A percentile compares a stretch with the other conserved stretches of the same genome.
Evolutionary conservation across 164 flowering plant genomes (phyloP).

Genomic region (Brasenia schreberi): DNA sequence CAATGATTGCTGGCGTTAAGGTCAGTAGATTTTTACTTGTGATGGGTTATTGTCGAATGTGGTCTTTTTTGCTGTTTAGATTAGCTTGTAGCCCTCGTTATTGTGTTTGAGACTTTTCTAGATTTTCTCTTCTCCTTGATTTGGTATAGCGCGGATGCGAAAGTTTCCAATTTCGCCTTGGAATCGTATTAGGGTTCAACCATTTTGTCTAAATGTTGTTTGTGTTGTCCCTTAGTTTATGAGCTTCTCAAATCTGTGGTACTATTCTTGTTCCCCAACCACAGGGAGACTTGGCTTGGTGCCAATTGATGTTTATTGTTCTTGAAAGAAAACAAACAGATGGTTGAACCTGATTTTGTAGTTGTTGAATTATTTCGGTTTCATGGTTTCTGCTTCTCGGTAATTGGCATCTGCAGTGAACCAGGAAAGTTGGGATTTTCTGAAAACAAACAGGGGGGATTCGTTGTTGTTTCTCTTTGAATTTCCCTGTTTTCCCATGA

Average conservation of each 20-base stretch:
- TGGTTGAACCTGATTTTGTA: background rate
- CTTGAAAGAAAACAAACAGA: background rate
- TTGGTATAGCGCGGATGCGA: background rate
- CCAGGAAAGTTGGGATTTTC: too few species aligned
- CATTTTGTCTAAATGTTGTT: background rate
- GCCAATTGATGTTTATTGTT: background rate
- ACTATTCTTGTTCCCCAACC: too few species aligned
- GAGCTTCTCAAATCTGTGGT: background rate
- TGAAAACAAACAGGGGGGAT: background rate
- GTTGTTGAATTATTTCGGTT: background rate
- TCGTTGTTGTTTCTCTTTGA: background rate
- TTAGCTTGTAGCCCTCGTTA: background rate
- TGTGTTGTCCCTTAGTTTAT: background rate
- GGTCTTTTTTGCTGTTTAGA: background rate
- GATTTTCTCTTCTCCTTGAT: background rate
- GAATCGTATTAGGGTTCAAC: background rate
- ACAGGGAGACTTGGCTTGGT: background rate
- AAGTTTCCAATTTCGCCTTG: background rate
- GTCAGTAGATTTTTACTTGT: background rate
- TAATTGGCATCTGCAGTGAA: background rate
- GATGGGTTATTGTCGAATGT: background rate
- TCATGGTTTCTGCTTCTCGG: background rate
- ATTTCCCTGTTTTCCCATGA: background rate
- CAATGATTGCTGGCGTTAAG: background rate
- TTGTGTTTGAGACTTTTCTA: background rate